Evolutionary conservation across 2,329 filamentous ascomycete species (phyloP), one percentile per base, ranked within the genome.

Genomic region (Beauveria caledonica): DNA sequence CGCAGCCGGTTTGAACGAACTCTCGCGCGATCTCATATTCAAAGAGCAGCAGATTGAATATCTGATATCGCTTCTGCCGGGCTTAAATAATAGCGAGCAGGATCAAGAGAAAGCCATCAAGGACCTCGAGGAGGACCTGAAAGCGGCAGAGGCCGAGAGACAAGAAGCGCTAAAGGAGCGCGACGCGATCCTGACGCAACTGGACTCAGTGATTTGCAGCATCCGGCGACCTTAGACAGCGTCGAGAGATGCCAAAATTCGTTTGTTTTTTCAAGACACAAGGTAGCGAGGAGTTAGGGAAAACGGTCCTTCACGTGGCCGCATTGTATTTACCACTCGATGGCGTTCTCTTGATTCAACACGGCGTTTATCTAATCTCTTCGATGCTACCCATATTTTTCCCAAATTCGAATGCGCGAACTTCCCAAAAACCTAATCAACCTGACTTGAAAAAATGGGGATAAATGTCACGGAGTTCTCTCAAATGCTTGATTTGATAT

Each of bases 11-110:
- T 82, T 91, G 69, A 78, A 85, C 62, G 89, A 93, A 71, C 78
- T 94, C 58, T 88, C 89, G 42, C 82, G 84, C 63, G 90, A 93
- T 70, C 78, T 94, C 27, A 86, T 93, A 61, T 72, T 89, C 61
- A 91, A 92, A 68, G 87, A 92, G 67, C 89, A 92, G 74, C 88
- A 93, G 75, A 91, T 94, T 63, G 90, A 94, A 71, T 79, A 84
- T 49, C 76, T 94, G 52, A 89, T 93, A 61, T 87, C 86, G 17
- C 83, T 81, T 23, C 78, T 95, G 2, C 90, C 90, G 0, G 90
- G 90, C 0, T 77, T 94, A 23, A 87, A 90, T 49, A 89, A 86
- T 63, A 93, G 87, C 68, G 88, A 93, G 71, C 79, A 82, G 63
- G 87, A 92, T 68, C 90, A 95, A 72, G 82, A 89, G 69, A 79